phyloP scores from a whole-genome alignment of 1,139 yeast species.

The Scheffersomyces stambukii region DNA sequence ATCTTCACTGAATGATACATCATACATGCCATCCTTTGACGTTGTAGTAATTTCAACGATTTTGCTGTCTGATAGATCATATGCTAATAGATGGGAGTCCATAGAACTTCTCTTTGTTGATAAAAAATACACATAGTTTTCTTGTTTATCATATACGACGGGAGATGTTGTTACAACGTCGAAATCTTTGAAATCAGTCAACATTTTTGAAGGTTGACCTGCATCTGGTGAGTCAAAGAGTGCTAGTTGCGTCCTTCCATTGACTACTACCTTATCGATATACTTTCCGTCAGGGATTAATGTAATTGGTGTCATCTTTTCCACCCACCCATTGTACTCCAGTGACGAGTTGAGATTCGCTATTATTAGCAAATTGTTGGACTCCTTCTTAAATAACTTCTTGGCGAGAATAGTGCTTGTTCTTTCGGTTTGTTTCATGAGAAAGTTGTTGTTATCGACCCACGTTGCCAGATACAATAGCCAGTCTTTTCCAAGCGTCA shows the following conservation, averaged over 20 bases:
- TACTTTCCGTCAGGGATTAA: slow-evolving; percentile 47
- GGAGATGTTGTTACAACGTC: slow-evolving; percentile 49
- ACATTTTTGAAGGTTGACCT: slow-evolving; percentile 22
- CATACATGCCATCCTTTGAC: slow-evolving; percentile 25
- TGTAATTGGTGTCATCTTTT: slow-evolving; percentile 33
- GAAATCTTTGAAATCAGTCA: slow-evolving; percentile 61
- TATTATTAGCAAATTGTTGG: slow-evolving; percentile 12
- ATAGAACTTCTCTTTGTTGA: slow-evolving; percentile 45
- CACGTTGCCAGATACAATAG: slow-evolving; percentile 71
- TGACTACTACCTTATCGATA: slow-evolving; percentile 64
- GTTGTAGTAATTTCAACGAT: slow-evolving; percentile 19
- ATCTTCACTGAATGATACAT: slow-evolving; percentile 44
- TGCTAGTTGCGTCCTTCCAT: slow-evolving; percentile 66
- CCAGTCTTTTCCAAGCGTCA: slow-evolving; percentile 43
- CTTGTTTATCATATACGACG: slow-evolving; percentile 49
- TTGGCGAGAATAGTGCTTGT: slow-evolving; percentile 60
- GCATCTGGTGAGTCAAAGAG: slow-evolving; percentile 52
- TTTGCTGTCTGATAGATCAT: slow-evolving; percentile 15
- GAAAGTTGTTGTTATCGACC: slow-evolving; percentile 52
- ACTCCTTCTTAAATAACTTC: slow-evolving; percentile 37
- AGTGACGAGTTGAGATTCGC: slow-evolving; percentile 31
- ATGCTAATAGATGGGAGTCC: slow-evolving; percentile 28
- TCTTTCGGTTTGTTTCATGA: slow-evolving; percentile 70
- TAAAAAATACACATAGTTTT: slow-evolving; percentile 56
- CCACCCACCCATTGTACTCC: slow-evolving; percentile 58